Percentiles rank a stretch among this genome's conserved stretches.
phyloP scores from a whole-genome alignment of 2,329 filamentous ascomycete genomes.

The Aspergillus sp. region DNA sequence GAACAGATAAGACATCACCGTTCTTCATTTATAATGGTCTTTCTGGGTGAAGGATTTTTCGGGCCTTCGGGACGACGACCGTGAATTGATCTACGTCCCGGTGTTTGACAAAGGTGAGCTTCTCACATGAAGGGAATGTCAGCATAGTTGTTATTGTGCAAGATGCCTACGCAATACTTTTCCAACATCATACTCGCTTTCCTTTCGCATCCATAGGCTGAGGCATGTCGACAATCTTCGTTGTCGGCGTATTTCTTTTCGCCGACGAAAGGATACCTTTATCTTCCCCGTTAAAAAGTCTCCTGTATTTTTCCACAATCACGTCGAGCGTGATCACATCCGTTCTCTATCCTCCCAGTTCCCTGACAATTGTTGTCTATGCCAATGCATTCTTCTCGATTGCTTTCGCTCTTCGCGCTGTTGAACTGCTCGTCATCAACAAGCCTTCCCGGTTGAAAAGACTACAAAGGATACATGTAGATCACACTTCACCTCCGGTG shows the following conservation, averaged over 20 bases:
- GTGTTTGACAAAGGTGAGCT: neutral
- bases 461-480: constrained; percentile 4
- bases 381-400: constrained; percentile 18
- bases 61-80: neutral
- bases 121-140: neutral
- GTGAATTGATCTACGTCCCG: neutral
- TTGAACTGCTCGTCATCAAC: constrained; percentile 15
- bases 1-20: neutral
- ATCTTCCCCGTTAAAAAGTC: neutral
- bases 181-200: neutral
- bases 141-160: neutral
- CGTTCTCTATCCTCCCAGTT: constrained; percentile 10
- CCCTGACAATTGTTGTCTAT: constrained; percentile 11
- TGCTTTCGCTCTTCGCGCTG: constrained; percentile 14
- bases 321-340: constrained; percentile 10
- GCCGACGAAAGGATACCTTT: constrained; percentile 8
- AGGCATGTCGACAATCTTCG: constrained; percentile 8
- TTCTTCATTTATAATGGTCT: neutral
- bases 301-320: constrained; percentile 5
- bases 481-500: neutral
- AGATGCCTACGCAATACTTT: neutral
- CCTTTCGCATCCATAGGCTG: neutral
- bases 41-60: neutral
- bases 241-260: constrained; percentile 11
- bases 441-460: constrained; percentile 9